Conservation (phyloP, 2,329 filamentous ascomycete genomes). For the Fusarium equiseti region DNA sequence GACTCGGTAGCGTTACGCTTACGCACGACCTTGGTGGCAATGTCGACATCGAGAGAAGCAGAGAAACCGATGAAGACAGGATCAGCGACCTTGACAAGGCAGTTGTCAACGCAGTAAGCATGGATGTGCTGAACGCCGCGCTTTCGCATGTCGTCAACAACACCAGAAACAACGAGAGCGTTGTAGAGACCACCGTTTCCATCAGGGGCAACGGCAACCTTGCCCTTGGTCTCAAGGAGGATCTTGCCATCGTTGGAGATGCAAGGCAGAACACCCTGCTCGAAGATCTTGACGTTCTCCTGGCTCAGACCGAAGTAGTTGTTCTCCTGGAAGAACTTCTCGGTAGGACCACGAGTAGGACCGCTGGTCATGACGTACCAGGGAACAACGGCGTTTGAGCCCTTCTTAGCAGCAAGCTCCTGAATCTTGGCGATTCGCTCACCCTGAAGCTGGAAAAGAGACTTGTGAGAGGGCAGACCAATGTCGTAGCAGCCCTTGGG, state of each 20-base stretch:
- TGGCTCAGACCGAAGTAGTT: slow-evolving; percentile 89
- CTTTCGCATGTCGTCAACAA: slow-evolving; percentile 87
- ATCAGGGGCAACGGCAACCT: slow-evolving; percentile 94
- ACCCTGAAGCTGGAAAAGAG: slow-evolving; percentile 96
- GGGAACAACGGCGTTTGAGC: slow-evolving; percentile 74
- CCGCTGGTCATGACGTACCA: slow-evolving; percentile 99
- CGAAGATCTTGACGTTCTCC: slow-evolving; percentile 91
- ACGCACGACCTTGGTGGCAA: slow-evolving; percentile 98
- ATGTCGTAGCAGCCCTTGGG: slow-evolving; percentile 99
- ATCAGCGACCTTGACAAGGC: slow-evolving; percentile 98
- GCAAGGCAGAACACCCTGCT: slow-evolving; percentile 96
- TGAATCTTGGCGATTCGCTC: slow-evolving; percentile 92
- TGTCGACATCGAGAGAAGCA: slow-evolving; percentile 88
- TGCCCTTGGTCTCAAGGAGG: slow-evolving; percentile 88
- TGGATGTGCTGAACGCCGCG: slow-evolving; percentile 95
- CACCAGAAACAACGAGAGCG: slow-evolving; percentile 82
- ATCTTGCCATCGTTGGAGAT: slow-evolving; percentile 99
- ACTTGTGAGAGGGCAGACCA: slow-evolving; percentile 90
- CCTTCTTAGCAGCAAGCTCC: slow-evolving; percentile 78
- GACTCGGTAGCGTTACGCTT: slow-evolving; percentile 97
- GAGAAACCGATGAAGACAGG: slow-evolving; percentile 95
- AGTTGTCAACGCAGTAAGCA: slow-evolving; percentile 99
- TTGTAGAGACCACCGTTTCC: slow-evolving; percentile 98
- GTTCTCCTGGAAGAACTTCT: slow-evolving; percentile 91
- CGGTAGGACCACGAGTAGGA: slow-evolving; percentile 90